Evolutionary conservation across 306 rosid species (phyloP).

Genomic region (Sechiopsis laciniata): DNA sequence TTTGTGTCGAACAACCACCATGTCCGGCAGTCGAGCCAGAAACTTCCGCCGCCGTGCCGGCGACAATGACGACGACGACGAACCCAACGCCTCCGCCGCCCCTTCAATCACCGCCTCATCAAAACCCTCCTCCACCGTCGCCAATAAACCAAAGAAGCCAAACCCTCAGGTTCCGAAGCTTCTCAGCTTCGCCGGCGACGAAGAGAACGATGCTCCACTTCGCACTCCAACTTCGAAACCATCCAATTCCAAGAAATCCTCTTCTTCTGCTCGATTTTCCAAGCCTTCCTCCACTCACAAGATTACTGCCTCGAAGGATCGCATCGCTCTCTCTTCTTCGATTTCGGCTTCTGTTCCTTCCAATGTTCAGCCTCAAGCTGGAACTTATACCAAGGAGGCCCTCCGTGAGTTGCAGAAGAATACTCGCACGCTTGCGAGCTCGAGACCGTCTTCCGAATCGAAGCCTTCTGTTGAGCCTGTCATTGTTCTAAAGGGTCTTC

Average conservation of each 20-base stretch:
- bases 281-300: constrained; percentile 64
- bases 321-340: constrained; percentile 43
- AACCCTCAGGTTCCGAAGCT: constrained; percentile 52
- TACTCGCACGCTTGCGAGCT: constrained; percentile 69
- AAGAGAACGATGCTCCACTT: constrained; percentile 39
- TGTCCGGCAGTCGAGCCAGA: constrained; percentile 59
- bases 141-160: constrained; percentile 57
- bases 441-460: constrained; percentile 47
- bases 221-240: constrained; percentile 32
- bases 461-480: constrained; percentile 28
- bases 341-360: constrained; percentile 39
- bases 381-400: constrained; percentile 77
- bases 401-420: constrained; percentile 39
- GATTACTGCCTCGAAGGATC: constrained; percentile 54
- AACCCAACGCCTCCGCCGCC: constrained; percentile 19
- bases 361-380: constrained; percentile 89
- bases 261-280: constrained; percentile 40
- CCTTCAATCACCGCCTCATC: constrained; percentile 19
- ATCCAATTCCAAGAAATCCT: constrained; percentile 31
- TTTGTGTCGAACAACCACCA: constrained; percentile 22
- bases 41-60: constrained; percentile 76
- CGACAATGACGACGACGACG: no score
- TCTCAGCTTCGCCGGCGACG: constrained; percentile 86
- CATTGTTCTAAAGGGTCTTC: constrained; percentile 57
- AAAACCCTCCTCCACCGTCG: neutral